Evolutionary conservation across 2,329 filamentous ascomycete species (phyloP), one percentile per base, ranked within the genome.

Genomic region (Penicillium sp.): DNA sequence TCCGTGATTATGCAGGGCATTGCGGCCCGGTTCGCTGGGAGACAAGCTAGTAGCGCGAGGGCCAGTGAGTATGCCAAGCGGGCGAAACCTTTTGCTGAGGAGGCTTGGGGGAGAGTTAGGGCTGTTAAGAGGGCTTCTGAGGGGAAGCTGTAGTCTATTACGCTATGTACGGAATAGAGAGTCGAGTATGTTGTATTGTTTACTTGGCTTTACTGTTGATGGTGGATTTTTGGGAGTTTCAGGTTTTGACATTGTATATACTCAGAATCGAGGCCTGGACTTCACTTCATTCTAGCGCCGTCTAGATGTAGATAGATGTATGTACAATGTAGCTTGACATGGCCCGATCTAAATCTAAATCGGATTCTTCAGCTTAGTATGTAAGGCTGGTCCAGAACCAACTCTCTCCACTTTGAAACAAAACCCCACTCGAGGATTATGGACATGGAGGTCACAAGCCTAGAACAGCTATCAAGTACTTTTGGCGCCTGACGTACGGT

Each of bases 1-100:
- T 79, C 81, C 24, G 79, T 87, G 39, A 87, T 87, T 69, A 84
- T 80, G 87, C 94, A 99, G 78, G 94, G 94, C 3, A 97, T 99
- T 71, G 92, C 92, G 47, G 94, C 94, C 48, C 80, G 94, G 61
- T 89, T 89, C 72, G 94, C 94, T 26, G 78, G 83, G 46, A 80
- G 93, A 47, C 93, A 97, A 81, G 94, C 94, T 37, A 96, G 92
- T 75, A 96, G 91, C 72, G 89, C 85, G 56, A 84, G 89, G 71
- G 94, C 94, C 7, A 83, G 81, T 64, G 81, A 86, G 40, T 90
- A 96, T 74, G 91, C 82, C 2, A 78, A 77, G 53, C 83, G 85
- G 72, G 86, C 89, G 76, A 81, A 78, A 44, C 86, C 89, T 22
- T 84, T 93, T 78, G 92, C 88, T 0, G 81, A 90, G 73, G 81